Base-by-base conservation (phyloP, 1,139 yeast genomes). In the Pichia sp. region DNA sequence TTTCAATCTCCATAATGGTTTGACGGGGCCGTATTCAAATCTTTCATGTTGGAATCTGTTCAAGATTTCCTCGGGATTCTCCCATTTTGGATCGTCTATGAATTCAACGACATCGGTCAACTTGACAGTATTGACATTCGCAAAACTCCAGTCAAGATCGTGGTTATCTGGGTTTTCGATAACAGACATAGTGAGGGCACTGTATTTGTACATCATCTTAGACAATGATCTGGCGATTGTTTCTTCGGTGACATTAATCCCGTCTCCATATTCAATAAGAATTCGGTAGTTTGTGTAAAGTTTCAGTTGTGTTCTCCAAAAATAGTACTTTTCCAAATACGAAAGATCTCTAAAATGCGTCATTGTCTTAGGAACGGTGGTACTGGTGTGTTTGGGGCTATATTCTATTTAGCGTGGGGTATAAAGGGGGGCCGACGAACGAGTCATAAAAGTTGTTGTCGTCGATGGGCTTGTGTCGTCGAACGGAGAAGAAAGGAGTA, bases 1-100 rank as follows among this genome's bases (percentile, higher is more conserved):
- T 8, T 41, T 37, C 15, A 54, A 11, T 21, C 42, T 47, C 58
- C 58, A 55, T 15, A 53, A 11, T 7, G 53, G 52, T 19, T 22
- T 36, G 9, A 20, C 14, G 4, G 17, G 20, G 10, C 35, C 39
- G 10, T 35, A 43, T 3, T 38, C 36, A 28, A 53, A 51, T 2
- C 17, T 17, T 9, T 37, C 32, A 19, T 43, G 2, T 7, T 41
- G 31, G 14, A 40, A 35, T 5, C n/a, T 18, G 20, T 44, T 38
- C 4, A 47, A 21, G 3, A 40, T 18, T 14, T 7, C 31, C 18
- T 44, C 44, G n/a, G n/a, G n/a, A n/a, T n/a, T n/a, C n/a, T n/a
- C n/a, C n/a, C n/a, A n/a, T n/a, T n/a, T n/a, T 1, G 38, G n/a
- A 4, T 24, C 15, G 2, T 34, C 24, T 14, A 8, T 10, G 10